Evolutionary conservation across 1,284 basidiomycete genomes (phyloP).

Genomic region (Wolfiporia cocos): DNA sequence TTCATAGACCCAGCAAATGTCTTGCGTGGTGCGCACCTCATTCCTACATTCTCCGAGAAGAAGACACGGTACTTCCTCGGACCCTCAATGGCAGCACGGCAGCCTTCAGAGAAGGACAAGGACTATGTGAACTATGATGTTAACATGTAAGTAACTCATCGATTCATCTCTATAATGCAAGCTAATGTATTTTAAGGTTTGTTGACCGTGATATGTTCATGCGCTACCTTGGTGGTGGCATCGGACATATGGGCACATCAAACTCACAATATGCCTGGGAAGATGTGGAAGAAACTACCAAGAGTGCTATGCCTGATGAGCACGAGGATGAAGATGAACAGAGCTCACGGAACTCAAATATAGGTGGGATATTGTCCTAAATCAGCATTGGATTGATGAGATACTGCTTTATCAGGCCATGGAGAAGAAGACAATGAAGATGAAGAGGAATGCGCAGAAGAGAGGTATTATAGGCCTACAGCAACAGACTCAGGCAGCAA

Average conservation of each 20-base stretch:
- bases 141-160: conserved; percentile 13
- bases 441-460: too few species aligned
- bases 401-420: too few species aligned
- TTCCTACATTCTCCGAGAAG: conserved; percentile 25
- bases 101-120: not conserved
- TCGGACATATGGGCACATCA: not conserved
- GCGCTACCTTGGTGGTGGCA: not conserved
- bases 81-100: not conserved
- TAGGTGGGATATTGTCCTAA: too few species aligned
- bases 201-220: conserved; percentile 3
- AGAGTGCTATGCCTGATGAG: conserved; percentile 18
- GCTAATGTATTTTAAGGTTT: too few species aligned
- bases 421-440: too few species aligned
- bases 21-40: conserved; percentile 29
- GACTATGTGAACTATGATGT: conserved; percentile 17
- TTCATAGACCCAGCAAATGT: conserved; percentile 33
- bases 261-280: not conserved
- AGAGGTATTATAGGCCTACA: too few species aligned
- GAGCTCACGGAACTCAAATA: too few species aligned
- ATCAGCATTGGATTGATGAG: too few species aligned
- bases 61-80: not conserved
- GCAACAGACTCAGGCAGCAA: too few species aligned
- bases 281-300: conserved; percentile 1
- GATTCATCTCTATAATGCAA: too few species aligned
- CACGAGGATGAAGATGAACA: conserved; percentile 15